Evolutionary conservation across 257 asterid species (phyloP).

Genomic region (Forsythia suspensa): DNA sequence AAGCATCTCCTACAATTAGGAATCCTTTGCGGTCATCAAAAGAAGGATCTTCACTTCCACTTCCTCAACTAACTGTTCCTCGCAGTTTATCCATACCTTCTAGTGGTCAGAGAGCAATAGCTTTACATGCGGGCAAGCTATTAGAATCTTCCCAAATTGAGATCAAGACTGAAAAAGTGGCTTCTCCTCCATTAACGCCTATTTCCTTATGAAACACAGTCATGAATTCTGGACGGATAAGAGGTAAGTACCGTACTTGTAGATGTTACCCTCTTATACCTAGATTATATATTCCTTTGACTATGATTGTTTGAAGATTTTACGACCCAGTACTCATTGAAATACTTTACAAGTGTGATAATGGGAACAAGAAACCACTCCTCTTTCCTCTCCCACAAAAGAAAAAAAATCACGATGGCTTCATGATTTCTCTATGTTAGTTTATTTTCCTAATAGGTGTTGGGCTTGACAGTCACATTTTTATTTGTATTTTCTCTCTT

Average conservation of each 20-base stretch:
- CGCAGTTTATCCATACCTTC: conserved; percentile 85
- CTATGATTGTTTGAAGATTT: neutral
- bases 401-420: neutral
- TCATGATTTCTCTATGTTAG: neutral
- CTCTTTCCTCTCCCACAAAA: neutral
- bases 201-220: conserved; percentile 58
- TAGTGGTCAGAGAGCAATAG: conserved; percentile 51
- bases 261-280: conserved; percentile 7
- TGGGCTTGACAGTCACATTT: neutral
- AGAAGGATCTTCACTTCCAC: conserved; percentile 73
- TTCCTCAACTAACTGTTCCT: conserved; percentile 68
- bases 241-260: conserved; percentile 40
- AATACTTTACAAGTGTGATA: neutral
- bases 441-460: neutral
- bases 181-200: conserved; percentile 86
- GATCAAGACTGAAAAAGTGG: conserved; percentile 45
- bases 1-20: conserved; percentile 65
- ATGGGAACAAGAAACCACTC: neutral
- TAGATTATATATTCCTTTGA: neutral
- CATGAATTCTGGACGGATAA: conserved; percentile 56
- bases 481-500: neutral
- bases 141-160: conserved; percentile 49
- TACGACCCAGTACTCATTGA: neutral
- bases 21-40: conserved; percentile 40
- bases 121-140: conserved; percentile 53